Conservation (phyloP, 768 basidiomycete genomes). For the Termitomyces sp. region DNA sequence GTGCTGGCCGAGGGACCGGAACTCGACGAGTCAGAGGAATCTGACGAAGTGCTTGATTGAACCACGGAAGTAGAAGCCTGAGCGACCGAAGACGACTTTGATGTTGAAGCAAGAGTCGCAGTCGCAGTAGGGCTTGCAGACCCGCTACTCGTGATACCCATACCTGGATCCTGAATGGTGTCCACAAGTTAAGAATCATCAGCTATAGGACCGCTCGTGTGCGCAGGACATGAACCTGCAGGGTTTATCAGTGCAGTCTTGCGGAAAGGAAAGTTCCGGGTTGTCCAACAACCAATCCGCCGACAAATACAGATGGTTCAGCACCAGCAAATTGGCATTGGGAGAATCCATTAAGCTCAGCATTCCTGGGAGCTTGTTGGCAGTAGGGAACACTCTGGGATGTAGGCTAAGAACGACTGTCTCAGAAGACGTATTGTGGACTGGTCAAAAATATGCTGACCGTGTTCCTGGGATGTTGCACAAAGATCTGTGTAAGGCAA, state of each 20-base stretch:
- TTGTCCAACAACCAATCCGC: slow-evolving; percentile 34
- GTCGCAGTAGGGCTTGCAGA: background rate
- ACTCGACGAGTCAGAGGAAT: background rate
- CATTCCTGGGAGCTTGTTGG: slow-evolving; percentile 44
- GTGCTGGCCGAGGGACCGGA: slow-evolving; percentile 6
- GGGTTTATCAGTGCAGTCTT: slow-evolving; percentile 32
- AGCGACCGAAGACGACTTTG: background rate
- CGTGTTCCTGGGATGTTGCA: slow-evolving; percentile 53
- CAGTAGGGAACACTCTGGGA: slow-evolving; percentile 46
- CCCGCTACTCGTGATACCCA: slow-evolving; percentile 10
- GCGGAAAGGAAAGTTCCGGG: slow-evolving; percentile 50
- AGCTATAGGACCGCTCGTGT: slow-evolving; percentile 40
- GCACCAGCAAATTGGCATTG: slow-evolving; percentile 54
- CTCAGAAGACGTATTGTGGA: background rate
- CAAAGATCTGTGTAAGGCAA: slow-evolving; percentile 44
- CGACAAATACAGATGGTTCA: slow-evolving; percentile 38
- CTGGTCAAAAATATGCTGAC: slow-evolving; percentile 20
- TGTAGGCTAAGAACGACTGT: slow-evolving; percentile 26
- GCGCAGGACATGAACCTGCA: slow-evolving; percentile 46
- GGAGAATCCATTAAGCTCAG: slow-evolving; percentile 49
- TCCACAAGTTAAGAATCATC: slow-evolving; percentile 41
- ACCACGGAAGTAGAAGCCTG: slow-evolving; percentile 7
- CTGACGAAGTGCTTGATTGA: slow-evolving; percentile 2
- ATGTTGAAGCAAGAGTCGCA: background rate
- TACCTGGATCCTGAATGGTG: slow-evolving; percentile 30